A percentile compares a stretch with the other conserved stretches of the same genome.
Evolutionary conservation across 805 yeast genomes (phyloP).

Genomic region (Deakozyma indianensis): DNA sequence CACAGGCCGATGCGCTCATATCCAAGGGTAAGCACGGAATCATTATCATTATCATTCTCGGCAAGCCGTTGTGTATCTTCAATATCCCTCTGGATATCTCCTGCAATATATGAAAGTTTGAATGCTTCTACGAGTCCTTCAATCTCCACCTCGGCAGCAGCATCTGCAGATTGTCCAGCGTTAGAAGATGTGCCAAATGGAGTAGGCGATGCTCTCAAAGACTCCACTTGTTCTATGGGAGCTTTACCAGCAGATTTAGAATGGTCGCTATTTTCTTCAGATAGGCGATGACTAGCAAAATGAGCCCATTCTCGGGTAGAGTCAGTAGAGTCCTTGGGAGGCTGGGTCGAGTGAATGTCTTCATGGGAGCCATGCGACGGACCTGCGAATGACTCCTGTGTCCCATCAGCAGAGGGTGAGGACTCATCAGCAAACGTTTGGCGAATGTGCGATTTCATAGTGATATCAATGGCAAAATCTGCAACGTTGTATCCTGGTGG

Average conservation of each 20-base stretch:
- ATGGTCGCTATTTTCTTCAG: not conserved
- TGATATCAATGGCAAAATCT: slow-evolving; percentile 81
- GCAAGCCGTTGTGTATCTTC: slow-evolving; percentile 9
- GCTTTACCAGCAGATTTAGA: slow-evolving; percentile 1
- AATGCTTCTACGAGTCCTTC: slow-evolving; percentile 19
- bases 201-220: not conserved
- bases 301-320: slow-evolving; percentile 79
- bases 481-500: slow-evolving; percentile 90
- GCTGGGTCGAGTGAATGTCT: not conserved
- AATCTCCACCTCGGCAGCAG: slow-evolving; percentile 5
- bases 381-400: not conserved
- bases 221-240: not conserved
- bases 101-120: slow-evolving; percentile 13
- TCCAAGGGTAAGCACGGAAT: slow-evolving; percentile 5
- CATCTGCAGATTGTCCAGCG: not conserved
- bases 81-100: slow-evolving; percentile 12
- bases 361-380: not conserved
- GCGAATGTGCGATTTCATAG: slow-evolving; percentile 37
- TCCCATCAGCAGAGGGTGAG: not conserved
- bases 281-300: slow-evolving; percentile 51
- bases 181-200: not conserved
- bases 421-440: not conserved
- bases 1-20: slow-evolving; percentile 40
- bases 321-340: slow-evolving; percentile 22
- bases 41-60: not conserved